These are phyloP conservation scores for Nymphaea colorata DNA, from an alignment of 164 flowering plant genomes.

Conservation along the genomic window DNA sequence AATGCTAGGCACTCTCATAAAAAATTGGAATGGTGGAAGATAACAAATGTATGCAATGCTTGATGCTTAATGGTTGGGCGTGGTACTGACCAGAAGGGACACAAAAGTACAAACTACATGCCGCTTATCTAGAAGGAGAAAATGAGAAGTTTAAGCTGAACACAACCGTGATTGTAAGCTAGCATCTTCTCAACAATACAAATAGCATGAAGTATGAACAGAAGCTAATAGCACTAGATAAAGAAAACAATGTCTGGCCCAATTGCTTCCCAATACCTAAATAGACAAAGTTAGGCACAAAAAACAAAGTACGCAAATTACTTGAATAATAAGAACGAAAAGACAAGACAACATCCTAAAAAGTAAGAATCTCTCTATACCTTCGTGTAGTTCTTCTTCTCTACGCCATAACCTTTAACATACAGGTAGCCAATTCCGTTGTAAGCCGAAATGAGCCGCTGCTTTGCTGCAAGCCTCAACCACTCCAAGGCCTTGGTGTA, in stretches of 20 bases:
- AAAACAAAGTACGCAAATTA: neutral
- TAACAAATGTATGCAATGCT: no score
- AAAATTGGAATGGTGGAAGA: no score
- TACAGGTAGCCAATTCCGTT: conserved; percentile 95
- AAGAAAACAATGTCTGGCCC: neutral
- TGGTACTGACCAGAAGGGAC: no score
- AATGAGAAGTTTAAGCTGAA: neutral
- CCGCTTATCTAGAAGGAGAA: neutral
- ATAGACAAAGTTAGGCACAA: neutral
- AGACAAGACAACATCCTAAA: neutral
- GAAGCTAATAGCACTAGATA: neutral
- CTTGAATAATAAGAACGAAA: neutral
- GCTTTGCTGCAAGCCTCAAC: conserved; percentile 71
- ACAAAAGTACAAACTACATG: no score
- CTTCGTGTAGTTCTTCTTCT: conserved; percentile 80
- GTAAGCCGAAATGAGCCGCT: conserved; percentile 72
- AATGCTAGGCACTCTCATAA: no score
- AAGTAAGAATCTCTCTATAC: conserved; percentile 17
- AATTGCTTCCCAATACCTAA: neutral
- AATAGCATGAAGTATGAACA: neutral
- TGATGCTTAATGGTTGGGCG: no score
- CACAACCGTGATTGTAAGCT: neutral
- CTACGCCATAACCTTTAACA: conserved; percentile 97
- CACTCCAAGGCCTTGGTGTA: conserved; percentile 82
- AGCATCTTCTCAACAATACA: conserved; percentile 5